These are phyloP conservation scores for Mytilinidion resinicola DNA, from an alignment of 495 filamentous ascomycete species.

Conservation along the genomic window DNA sequence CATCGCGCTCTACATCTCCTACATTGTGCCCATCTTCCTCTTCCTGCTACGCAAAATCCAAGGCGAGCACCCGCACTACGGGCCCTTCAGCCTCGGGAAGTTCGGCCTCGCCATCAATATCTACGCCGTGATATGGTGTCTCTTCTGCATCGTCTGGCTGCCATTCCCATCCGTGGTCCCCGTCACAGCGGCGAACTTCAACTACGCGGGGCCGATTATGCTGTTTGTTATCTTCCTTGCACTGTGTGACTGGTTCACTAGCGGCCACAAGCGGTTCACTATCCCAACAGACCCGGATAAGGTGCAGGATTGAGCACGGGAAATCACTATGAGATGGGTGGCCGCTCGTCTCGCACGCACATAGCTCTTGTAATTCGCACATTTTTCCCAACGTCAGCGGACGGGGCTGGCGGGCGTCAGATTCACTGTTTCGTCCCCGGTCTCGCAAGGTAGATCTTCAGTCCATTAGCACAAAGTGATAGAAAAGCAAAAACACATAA, in stretches of 20 bases:
- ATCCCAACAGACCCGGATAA: slow-evolving; percentile 8
- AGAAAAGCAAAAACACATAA: too few relatives aligned
- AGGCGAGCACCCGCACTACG: slow-evolving; percentile 27
- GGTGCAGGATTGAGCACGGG: not conserved
- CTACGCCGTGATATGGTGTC: slow-evolving; percentile 37
- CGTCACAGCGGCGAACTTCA: slow-evolving; percentile 44
- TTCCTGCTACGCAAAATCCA: slow-evolving; percentile 29
- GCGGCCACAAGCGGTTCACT: slow-evolving; percentile 16
- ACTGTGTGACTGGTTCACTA: slow-evolving; percentile 22
- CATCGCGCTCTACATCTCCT: slow-evolving; percentile 43
- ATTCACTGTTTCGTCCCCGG: too few relatives aligned
- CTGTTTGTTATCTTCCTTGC: slow-evolving; percentile 12
- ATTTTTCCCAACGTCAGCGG: too few relatives aligned
- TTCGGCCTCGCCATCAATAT: slow-evolving; percentile 41
- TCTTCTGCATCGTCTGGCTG: slow-evolving; percentile 39
- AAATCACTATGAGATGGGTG: too few relatives aligned
- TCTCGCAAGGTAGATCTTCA: too few relatives aligned
- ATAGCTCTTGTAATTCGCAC: too few relatives aligned
- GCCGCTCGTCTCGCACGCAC: too few relatives aligned
- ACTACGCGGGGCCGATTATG: slow-evolving; percentile 36
- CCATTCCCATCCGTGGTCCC: slow-evolving; percentile 41
- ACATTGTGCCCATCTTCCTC: slow-evolving; percentile 42
- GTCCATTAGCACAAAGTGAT: too few relatives aligned
- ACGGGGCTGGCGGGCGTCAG: too few relatives aligned
- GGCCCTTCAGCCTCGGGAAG: slow-evolving; percentile 25